Conservation (phyloP, 1,284 basidiomycete species). For the Fomitopsis palustris region DNA sequence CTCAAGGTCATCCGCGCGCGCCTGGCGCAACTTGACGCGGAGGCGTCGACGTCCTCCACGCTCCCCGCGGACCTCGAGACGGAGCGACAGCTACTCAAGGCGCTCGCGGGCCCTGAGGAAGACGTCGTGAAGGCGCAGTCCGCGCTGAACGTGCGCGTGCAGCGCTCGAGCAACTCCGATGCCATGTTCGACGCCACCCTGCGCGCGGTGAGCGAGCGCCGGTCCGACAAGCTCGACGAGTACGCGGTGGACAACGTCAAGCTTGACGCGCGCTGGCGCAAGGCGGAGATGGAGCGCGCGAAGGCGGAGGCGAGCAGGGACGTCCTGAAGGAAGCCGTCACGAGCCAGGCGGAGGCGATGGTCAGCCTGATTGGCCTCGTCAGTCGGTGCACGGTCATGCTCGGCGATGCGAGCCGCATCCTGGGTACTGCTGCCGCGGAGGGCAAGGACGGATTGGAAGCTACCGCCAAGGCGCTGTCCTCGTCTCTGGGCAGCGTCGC, state of each 20-base stretch:
- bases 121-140: constrained; percentile 60
- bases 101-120: constrained; percentile 73
- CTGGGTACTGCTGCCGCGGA: constrained; percentile 47
- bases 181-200: constrained; percentile 84
- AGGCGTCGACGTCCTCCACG: constrained; percentile 34
- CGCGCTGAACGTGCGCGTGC: constrained; percentile 54
- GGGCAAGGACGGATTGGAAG: constrained; percentile 37
- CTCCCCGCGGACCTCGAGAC: constrained; percentile 63
- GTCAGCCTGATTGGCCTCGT: constrained; percentile 75
- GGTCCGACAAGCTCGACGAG: constrained; percentile 79
- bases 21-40: constrained; percentile 60
- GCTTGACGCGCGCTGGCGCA: constrained; percentile 63
- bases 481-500: constrained; percentile 51
- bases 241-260: constrained; percentile 68
- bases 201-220: constrained; percentile 75
- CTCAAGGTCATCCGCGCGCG: constrained; percentile 63
- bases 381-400: constrained; percentile 73
- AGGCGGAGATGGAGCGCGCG: constrained; percentile 69
- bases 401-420: constrained; percentile 61
- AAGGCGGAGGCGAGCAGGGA: constrained; percentile 71
- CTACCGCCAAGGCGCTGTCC: constrained; percentile 43
- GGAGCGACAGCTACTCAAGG: constrained; percentile 69
- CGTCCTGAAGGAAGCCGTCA: constrained; percentile 61
- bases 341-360: constrained; percentile 64
- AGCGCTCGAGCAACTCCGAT: constrained; percentile 70